Evolutionary conservation across 768 basidiomycete genomes (phyloP).

Genomic region (Boletus sp.): DNA sequence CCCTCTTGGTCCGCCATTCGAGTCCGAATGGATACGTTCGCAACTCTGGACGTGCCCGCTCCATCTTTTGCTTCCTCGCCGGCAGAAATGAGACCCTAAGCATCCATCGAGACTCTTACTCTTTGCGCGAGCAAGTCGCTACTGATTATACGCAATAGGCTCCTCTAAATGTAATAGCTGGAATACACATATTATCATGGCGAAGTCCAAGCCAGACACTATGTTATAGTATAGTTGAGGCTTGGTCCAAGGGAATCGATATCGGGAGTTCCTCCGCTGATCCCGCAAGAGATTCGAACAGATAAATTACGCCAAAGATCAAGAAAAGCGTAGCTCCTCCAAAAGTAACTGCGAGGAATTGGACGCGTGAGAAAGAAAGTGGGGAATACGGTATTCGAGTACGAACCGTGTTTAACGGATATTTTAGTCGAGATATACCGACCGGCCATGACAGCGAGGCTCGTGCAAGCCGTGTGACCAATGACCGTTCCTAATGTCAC

Average conservation of each 20-base stretch:
- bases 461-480: constrained; percentile 86
- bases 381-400: constrained; percentile 2
- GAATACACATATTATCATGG: constrained; percentile 1
- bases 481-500: constrained; percentile 88
- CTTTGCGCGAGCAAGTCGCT: not conserved
- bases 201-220: not conserved
- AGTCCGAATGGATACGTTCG: not conserved
- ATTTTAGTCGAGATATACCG: constrained; percentile 92
- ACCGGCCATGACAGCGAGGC: constrained; percentile 90
- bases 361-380: not conserved
- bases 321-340: constrained; percentile 82
- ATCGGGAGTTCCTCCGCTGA: constrained; percentile 23
- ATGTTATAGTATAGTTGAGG: not conserved
- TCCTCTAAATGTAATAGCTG: constrained; percentile 1
- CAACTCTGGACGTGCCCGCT: not conserved
- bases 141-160: not conserved
- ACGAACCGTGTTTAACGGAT: constrained; percentile 86
- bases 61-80: not conserved
- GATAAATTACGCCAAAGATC: constrained; percentile 77
- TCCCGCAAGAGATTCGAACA: constrained; percentile 55
- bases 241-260: constrained; percentile 9
- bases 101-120: not conserved
- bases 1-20: not conserved
- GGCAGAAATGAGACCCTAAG: not conserved
- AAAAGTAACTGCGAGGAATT: constrained; percentile 63